Base-by-base conservation (phyloP, 441 rosid genomes). In the Monsonia emarginata region DNA sequence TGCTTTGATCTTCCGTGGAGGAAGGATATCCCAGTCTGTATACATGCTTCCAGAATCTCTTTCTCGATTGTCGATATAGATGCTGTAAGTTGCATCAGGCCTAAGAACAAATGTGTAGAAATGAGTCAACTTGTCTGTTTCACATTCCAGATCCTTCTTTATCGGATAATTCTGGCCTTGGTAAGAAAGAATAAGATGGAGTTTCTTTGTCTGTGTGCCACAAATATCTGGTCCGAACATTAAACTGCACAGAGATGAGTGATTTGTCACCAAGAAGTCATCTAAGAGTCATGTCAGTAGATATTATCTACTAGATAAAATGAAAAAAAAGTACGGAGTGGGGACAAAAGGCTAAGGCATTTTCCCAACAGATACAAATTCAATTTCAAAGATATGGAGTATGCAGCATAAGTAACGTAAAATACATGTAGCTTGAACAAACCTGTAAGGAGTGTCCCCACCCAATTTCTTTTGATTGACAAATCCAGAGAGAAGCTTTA, bases 381-480 rank as follows among this genome's bases (percentile, higher is more conserved):
- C 54, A n/a, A 46, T n/a, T n/a, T n/a, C 16, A 4, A 46, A n/a
- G 54, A 46, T 5, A 13, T n/a, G 19, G 11, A 38, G 13, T 38
- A 9, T 38, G 36, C 36, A 32, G 5, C 8, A 32, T 32, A 32
- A 32, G 36, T 32, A 4, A 32, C 10, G 14, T 6, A 40, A n/a
- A 40, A 40, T 2, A 2, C 11, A 1, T 11, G 6, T n/a, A 46
- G 54, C 22, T 46, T 18, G 16, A 46, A 16, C 54, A 6, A 1
- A 16, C 54, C 54, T 46, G 54, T 46, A 46, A n/a, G 54, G 54
- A 46, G 54, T 46, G 54, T 46, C 54, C 54, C 54, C 54, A 2
- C 54, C 54, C n/a, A 46, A 46, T 16, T 46, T 46, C 54, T 46
- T 46, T 46, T 46, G 54, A 46, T 46, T 46, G 22, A 46, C 54